These are phyloP conservation scores for Gentiana macrophylla DNA, from an alignment of 257 asterid species.

Conservation along the genomic window DNA sequence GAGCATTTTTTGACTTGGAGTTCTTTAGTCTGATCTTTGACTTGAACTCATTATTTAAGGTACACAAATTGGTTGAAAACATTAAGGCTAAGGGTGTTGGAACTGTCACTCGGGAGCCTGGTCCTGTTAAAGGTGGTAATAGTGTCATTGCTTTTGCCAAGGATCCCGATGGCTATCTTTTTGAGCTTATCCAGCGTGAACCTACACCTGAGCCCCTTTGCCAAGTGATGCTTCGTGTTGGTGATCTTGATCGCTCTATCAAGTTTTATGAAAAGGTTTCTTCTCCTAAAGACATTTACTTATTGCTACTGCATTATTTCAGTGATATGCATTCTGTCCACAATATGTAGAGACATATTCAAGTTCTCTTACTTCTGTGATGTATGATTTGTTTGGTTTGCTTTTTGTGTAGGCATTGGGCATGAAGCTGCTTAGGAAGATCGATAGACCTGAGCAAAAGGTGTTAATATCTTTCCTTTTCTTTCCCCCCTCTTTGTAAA, in stretches of 20 bases:
- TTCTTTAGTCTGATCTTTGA: neutral
- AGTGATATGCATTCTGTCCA: neutral
- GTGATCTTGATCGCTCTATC: slow-evolving; percentile 95
- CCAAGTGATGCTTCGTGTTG: slow-evolving; percentile 99
- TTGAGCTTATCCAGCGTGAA: slow-evolving; percentile 80
- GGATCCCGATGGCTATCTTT: slow-evolving; percentile 96
- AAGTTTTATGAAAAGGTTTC: slow-evolving; percentile 89
- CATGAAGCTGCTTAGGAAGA: slow-evolving; percentile 64
- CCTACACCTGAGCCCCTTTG: slow-evolving; percentile 97
- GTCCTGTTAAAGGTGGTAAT: slow-evolving; percentile 96
- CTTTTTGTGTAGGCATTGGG: slow-evolving; percentile 65
- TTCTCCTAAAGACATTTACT: neutral
- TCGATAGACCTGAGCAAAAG: slow-evolving; percentile 90
- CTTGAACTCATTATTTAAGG: slow-evolving; percentile 28
- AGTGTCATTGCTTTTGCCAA: slow-evolving; percentile 87
- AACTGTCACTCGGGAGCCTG: slow-evolving; percentile 89
- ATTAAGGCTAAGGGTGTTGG: slow-evolving; percentile 80
- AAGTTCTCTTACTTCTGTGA: neutral
- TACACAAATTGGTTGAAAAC: slow-evolving; percentile 76
- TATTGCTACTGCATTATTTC: no score
- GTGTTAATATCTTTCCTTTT: slow-evolving; percentile 18
- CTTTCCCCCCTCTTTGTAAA: neutral
- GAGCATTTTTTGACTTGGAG: neutral
- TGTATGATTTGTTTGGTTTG: neutral
- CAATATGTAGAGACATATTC: neutral